phyloP scores from a whole-genome alignment of 129 eudicot genomes.

The Centaurea solstitialis region DNA sequence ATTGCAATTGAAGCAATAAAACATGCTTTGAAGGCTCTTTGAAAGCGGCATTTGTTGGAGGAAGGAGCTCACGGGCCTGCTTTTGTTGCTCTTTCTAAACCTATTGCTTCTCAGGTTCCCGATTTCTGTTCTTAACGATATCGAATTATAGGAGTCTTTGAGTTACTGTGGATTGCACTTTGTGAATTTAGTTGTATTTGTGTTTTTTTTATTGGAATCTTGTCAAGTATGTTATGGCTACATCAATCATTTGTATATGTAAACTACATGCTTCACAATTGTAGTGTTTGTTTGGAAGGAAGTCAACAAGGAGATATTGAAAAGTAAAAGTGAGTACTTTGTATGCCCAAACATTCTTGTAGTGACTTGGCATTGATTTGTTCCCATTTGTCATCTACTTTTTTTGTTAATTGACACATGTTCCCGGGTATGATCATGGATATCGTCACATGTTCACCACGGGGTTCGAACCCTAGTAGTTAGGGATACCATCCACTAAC shows the following conservation, averaged over 20 bases:
- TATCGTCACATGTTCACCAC: too few species aligned
- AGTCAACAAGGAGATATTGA: not conserved
- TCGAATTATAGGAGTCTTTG: not conserved
- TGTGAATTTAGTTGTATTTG: not conserved
- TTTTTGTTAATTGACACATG: too few species aligned
- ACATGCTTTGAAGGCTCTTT: constrained; percentile 74
- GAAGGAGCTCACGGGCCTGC: constrained; percentile 94
- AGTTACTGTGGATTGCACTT: not conserved
- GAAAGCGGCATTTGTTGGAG: constrained; percentile 77
- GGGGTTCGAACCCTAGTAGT: too few species aligned
- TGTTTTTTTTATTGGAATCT: constrained; percentile 12
- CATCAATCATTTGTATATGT: not conserved
- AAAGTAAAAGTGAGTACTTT: too few species aligned
- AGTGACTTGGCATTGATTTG: not conserved
- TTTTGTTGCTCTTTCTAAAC: constrained; percentile 66
- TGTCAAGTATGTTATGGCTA: not conserved
- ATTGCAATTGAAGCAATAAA: too few species aligned
- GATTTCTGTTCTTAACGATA: not conserved
- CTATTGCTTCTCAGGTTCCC: constrained; percentile 67
- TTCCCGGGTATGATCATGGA: too few species aligned
- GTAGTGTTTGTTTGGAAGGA: not conserved
- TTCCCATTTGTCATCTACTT: not conserved
- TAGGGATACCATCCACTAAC: too few species aligned
- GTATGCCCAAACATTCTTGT: not conserved
- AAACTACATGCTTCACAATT: not conserved